Percentiles rank a stretch among this genome's conserved stretches.
Conservation (phyloP, 805 yeast species). For the Saturnispora quitensis region DNA sequence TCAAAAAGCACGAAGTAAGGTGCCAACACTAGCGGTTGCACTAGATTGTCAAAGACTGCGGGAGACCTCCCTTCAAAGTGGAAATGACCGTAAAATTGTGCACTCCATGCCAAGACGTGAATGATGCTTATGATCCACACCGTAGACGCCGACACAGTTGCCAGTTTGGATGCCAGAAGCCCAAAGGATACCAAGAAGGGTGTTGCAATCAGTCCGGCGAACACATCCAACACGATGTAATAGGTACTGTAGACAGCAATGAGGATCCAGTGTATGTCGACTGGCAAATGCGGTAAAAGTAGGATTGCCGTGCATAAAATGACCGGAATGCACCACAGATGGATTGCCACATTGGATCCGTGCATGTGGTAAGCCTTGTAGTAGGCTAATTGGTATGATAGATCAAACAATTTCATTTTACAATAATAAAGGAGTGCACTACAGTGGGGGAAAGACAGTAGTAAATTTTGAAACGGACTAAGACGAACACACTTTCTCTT, state of each 20-base stretch:
- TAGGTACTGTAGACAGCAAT: slow-evolving; percentile 44
- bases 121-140: slow-evolving; percentile 18
- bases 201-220: slow-evolving; percentile 38
- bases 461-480: not conserved
- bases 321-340: slow-evolving; percentile 69
- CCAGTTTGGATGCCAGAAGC: slow-evolving; percentile 8
- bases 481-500: not conserved
- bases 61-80: slow-evolving; percentile 76
- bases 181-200: slow-evolving; percentile 26
- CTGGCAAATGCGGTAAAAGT: slow-evolving; percentile 19
- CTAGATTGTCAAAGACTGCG: slow-evolving; percentile 71
- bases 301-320: slow-evolving; percentile 52
- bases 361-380: slow-evolving; percentile 35
- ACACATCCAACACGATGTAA: slow-evolving; percentile 49
- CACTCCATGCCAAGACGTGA: slow-evolving; percentile 60
- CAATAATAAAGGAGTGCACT: not conserved
- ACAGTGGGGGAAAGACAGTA: not conserved
- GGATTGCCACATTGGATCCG: slow-evolving; percentile 61
- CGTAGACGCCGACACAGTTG: not conserved
- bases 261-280: slow-evolving; percentile 29
- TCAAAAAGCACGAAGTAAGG: slow-evolving; percentile 86
- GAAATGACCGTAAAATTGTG: slow-evolving; percentile 85
- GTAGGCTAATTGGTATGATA: slow-evolving; percentile 48
- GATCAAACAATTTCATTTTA: slow-evolving; percentile 24
- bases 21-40: slow-evolving; percentile 83